Evolutionary conservation across 768 basidiomycete genomes (phyloP), one percentile per base, ranked within the genome.

Genomic region (Gloeopeniophorella convolvens): DNA sequence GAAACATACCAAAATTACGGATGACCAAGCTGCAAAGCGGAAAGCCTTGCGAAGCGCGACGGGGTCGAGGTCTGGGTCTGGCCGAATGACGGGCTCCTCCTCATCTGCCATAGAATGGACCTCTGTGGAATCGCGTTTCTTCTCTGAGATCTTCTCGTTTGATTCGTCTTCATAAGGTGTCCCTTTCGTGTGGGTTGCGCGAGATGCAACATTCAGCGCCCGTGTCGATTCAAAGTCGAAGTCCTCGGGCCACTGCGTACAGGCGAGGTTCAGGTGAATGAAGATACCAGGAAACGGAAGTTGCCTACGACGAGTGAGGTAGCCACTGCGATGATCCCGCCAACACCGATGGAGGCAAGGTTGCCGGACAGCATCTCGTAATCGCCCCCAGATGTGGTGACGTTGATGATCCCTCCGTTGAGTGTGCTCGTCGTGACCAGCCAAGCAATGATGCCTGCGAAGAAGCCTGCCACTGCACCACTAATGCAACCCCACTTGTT

Each of bases 321-420:
- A 3, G 66, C 70, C 20, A 81, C 72, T 2, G 90, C 76, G 55
- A 96, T 71, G 47, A 96, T 82, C 3, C 77, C 89, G 7, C 90
- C 89, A 11, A 87, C 72, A 23, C 79, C 85, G 56, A 94, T 88
- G 2, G 89, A 82, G 1, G 83, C 83, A n/a, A 95, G 69, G 67
- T 94, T 93, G 2, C 93, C 93, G 0, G 89, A 83, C 13, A 96
- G 73, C 90, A 96, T 94, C 60, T 78, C 75, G 48, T 72, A 72
- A 63, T 79, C 75, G 20, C 59, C 27, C 7, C 57, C 57, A 21
- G 57, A 52, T n/a, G 57, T 58, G n/a, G 66, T 74, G 27, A 95
- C 85, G 49, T 80, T 85, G 61, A 96, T 78, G 10, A 76, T 74
- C 2, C 81, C 79, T 45, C 68, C 71, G 65, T 94, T 89, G 33